Conservation (phyloP, 441 rosid genomes). For the Eutrema salsugineum region DNA sequence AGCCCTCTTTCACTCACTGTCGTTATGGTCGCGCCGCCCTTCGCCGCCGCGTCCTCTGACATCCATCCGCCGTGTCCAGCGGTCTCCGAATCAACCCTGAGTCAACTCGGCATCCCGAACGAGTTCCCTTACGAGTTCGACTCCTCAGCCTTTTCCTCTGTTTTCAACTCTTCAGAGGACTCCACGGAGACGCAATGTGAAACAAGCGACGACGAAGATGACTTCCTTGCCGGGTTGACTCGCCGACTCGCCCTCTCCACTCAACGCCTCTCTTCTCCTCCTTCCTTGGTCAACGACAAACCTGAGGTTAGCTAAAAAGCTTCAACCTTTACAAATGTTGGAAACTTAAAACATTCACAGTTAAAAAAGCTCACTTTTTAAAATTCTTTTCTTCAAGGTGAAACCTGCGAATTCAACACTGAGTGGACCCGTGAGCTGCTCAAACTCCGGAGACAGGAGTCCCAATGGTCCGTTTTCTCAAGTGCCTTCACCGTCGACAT, state of each 20-base stretch:
- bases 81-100: constrained; percentile 18
- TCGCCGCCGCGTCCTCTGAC: not conserved
- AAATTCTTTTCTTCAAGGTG: constrained; percentile 8
- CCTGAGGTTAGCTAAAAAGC: constrained; percentile 39
- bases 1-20: not conserved
- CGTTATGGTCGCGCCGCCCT: constrained; percentile 26
- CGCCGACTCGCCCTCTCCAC: constrained; percentile 50
- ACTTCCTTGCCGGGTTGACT: constrained; percentile 60
- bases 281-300: constrained; percentile 19
- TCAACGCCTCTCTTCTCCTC: constrained; percentile 48
- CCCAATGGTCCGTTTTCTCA: constrained; percentile 49
- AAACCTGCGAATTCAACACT: constrained; percentile 52
- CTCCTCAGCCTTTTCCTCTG: constrained; percentile 31
- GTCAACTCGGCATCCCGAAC: constrained; percentile 40
- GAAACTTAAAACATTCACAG: not conserved
- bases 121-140: constrained; percentile 89
- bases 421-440: constrained; percentile 40
- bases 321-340: not conserved
- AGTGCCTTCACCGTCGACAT: constrained; percentile 61
- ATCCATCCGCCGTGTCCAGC: not conserved
- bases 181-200: constrained; percentile 48
- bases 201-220: constrained; percentile 67
- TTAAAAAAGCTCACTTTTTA: not conserved
- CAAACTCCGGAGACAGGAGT: constrained; percentile 29
- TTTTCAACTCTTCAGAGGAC: constrained; percentile 39